Base-by-base conservation (phyloP, 2,329 filamentous ascomycete species). In the Myriangium duriaei region DNA sequence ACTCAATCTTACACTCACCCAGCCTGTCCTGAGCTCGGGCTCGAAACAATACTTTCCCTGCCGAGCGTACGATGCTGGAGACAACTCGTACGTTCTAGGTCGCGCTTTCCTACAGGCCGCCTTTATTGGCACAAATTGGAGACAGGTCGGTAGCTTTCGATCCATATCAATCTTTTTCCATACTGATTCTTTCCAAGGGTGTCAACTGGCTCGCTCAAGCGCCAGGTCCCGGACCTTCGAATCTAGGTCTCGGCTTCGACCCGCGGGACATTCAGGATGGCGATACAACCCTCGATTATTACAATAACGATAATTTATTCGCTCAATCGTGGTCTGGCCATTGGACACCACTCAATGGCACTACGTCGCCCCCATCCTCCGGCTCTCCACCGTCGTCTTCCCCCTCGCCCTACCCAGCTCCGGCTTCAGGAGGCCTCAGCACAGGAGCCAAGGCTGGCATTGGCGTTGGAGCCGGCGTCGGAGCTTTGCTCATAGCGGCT, bases 101-200 rank as follows among this genome's bases (percentile, higher is more conserved):
- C 57, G 63, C 12, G 60, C 62, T 1, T 68, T 67, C 42, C 50
- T 68, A 1, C 65, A 69, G 43, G 64, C 65, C 18, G 62, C 65
- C 3, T 68, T 68, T 30, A 39, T 67, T 0, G 63, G 58, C 4
- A 58, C 56, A 5, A 62, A 65, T 42, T 64, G 58, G 56, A 49
- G n/a, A n/a, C n/a, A n/a, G n/a, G n/a, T n/a, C n/a, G n/a, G n/a
- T n/a, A n/a, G n/a, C n/a, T n/a, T n/a, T n/a, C n/a, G n/a, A n/a
- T n/a, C n/a, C n/a, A n/a, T n/a, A n/a, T n/a, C n/a, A n/a, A n/a
- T n/a, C n/a, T n/a, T n/a, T n/a, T n/a, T n/a, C n/a, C n/a, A n/a
- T n/a, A n/a, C n/a, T n/a, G n/a, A n/a, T n/a, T n/a, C n/a, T n/a
- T n/a, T n/a, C n/a, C n/a, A n/a, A n/a, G n/a, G n/a, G n/a, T n/a